Conservation (phyloP, 2,329 filamentous ascomycete genomes). For the Fusarium nurragi region DNA sequence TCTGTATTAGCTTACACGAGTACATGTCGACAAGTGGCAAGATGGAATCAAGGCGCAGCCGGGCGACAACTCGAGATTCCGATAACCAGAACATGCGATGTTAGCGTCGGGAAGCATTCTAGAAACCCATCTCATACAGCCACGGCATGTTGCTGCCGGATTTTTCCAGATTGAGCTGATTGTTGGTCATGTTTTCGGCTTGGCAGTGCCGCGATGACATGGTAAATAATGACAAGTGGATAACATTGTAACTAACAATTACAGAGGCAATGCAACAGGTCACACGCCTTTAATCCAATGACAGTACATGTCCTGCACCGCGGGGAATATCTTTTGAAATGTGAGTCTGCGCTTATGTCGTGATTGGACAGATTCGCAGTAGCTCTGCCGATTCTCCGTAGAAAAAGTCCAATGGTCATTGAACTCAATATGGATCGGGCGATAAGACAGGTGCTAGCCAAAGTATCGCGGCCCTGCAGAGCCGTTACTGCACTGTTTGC, state of each 20-base stretch:
- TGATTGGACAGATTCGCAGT: slow-evolving; percentile 23
- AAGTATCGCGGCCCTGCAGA: slow-evolving; percentile 9
- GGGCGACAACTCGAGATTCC: neutral
- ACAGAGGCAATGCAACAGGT: slow-evolving; percentile 32
- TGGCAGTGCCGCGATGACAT: slow-evolving; percentile 17
- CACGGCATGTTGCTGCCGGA: slow-evolving; percentile 19
- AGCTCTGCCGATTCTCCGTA: slow-evolving; percentile 30
- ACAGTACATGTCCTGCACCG: slow-evolving; percentile 6
- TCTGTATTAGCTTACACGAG: neutral
- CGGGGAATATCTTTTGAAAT: neutral
- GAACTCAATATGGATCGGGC: slow-evolving; percentile 24
- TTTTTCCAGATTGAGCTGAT: slow-evolving; percentile 25
- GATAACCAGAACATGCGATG: neutral
- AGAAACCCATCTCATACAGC: slow-evolving; percentile 13
- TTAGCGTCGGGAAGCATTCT: slow-evolving; percentile 26
- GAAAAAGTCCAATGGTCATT: slow-evolving; percentile 16
- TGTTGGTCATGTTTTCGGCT: slow-evolving; percentile 9
- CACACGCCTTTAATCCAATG: slow-evolving; percentile 19
- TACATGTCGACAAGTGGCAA: slow-evolving; percentile 12
- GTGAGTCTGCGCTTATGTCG: neutral
- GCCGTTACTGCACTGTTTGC: slow-evolving; percentile 14
- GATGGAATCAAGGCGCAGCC: slow-evolving; percentile 12
- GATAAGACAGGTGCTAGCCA: slow-evolving; percentile 6
- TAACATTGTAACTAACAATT: slow-evolving; percentile 6
- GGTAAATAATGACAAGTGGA: slow-evolving; percentile 26